Base-by-base conservation (phyloP, 495 filamentous ascomycete species). In the Hyaloscypha bicolor region DNA sequence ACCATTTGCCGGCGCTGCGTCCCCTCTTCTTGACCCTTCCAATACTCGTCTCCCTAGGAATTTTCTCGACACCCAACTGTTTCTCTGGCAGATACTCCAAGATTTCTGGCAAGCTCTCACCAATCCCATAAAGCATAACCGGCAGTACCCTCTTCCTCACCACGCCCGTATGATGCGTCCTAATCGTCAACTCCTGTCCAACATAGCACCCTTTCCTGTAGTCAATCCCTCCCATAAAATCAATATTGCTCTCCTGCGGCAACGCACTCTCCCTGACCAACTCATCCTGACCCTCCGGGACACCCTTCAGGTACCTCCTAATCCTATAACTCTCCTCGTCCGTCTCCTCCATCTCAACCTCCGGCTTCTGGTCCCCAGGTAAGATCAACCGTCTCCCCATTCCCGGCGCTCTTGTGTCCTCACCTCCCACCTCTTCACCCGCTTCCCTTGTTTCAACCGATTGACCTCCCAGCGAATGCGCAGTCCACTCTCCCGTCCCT, bases 161-260 rank as follows among this genome's bases (percentile, higher is more conserved):
- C 11, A 99, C 91, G 42, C 95, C 95, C 2, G 90, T 93, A 76
- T 98, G 95, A 73, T 93, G 88, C 0, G 96, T 98, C 30, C 95
- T 88, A 55, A 97, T 96, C 9, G 96, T 98, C 61, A 98, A 82
- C 76, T 99, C 95, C 79, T 99, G 95, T 0, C 95, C 95, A 0
- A 98, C 88, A 76, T 99, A 99, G 77, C 95, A 99, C 2, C 95
- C 95, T 79, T 99, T 99, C 57, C 87, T 85, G 78, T 96, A 99
- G 79, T 97, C 93, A 52, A 98, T 86, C 4, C 84, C 96, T 21
- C 84, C 82, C 83, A 89, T 88, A 69, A 91, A 81, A 76, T 99
- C 95, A 69, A 97, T 81, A 75, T 97, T 95, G 66, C 80, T 87
- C 75, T 97, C 93, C 69, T 90, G 87, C 25, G 93, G 93, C 55